Evolutionary conservation across 2,329 filamentous ascomycete genomes (phyloP).

Genomic region (Hirsutella rhossiliensis): DNA sequence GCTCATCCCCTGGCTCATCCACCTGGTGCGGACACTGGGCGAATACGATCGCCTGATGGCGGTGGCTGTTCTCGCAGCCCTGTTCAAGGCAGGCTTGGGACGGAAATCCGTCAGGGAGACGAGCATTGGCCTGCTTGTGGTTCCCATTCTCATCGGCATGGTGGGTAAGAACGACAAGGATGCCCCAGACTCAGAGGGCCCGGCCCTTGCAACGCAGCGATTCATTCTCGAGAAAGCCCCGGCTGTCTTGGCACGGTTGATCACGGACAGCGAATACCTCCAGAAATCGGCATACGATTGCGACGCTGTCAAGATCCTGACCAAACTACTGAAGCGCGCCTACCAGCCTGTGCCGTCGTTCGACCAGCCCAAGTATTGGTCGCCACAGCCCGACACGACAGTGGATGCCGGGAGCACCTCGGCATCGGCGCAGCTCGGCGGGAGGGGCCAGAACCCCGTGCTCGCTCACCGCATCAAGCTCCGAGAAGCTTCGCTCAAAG

Average conservation of each 20-base stretch:
- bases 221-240: slow-evolving; percentile 58
- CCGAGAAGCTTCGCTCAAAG: slow-evolving; percentile 64
- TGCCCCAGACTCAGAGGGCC: slow-evolving; percentile 21
- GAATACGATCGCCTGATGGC: slow-evolving; percentile 55
- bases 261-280: slow-evolving; percentile 65
- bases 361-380: slow-evolving; percentile 23
- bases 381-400: slow-evolving; percentile 21
- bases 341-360: slow-evolving; percentile 31
- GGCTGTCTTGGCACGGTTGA: slow-evolving; percentile 62
- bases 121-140: slow-evolving; percentile 52
- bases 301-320: slow-evolving; percentile 32
- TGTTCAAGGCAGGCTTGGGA: slow-evolving; percentile 57
- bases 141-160: slow-evolving; percentile 58
- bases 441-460: slow-evolving; percentile 45
- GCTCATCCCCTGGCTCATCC: slow-evolving; percentile 62
- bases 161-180: slow-evolving; percentile 37
- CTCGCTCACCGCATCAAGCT: slow-evolving; percentile 61
- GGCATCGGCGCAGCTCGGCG: slow-evolving; percentile 39
- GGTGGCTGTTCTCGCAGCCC: slow-evolving; percentile 52
- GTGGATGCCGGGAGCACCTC: slow-evolving; percentile 21
- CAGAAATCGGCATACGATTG: slow-evolving; percentile 73
- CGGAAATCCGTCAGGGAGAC: slow-evolving; percentile 47
- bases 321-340: slow-evolving; percentile 35
- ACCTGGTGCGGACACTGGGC: slow-evolving; percentile 43
- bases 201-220: slow-evolving; percentile 21